These are phyloP conservation scores for Pythium sukuiense DNA, from an alignment of 352 stramenopile species.

Conservation along the genomic window DNA sequence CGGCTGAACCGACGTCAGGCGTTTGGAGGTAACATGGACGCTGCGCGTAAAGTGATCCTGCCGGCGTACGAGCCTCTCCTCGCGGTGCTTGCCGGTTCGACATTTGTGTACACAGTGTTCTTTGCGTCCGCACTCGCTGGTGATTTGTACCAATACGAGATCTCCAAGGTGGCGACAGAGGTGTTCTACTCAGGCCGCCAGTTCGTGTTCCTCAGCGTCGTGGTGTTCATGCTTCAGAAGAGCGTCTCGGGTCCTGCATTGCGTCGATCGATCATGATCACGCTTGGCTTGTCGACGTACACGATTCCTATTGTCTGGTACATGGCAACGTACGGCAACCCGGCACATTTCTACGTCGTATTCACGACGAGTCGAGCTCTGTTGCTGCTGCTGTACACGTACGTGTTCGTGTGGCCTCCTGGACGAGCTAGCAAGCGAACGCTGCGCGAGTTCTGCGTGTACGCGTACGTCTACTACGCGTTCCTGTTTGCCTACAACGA, in stretches of 20 bases:
- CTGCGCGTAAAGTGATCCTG: conserved; percentile 38
- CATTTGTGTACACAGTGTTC: conserved; percentile 29
- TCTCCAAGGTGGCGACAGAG: conserved; percentile 25
- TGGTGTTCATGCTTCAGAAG: conserved; percentile 42
- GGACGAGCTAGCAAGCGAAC: conserved; percentile 22
- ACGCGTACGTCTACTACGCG: conserved; percentile 30
- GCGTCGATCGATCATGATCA: conserved; percentile 26
- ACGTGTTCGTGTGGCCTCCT: conserved; percentile 19
- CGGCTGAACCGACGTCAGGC: conserved; percentile 31
- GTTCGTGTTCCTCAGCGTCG: conserved; percentile 39
- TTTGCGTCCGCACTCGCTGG: conserved; percentile 18
- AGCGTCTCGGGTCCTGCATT: conserved; percentile 33
- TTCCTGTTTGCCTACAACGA: conserved; percentile 33
- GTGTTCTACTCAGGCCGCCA: conserved; percentile 38
- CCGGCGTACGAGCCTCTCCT: conserved; percentile 45
- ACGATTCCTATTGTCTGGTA: conserved; percentile 33
- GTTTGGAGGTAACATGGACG: conserved; percentile 32
- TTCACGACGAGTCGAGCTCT: conserved; percentile 13
- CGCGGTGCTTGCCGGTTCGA: conserved; percentile 31
- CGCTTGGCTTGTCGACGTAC: conserved; percentile 27
- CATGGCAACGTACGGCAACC: background rate
- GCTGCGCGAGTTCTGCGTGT: conserved; percentile 30
- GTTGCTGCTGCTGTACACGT: conserved; percentile 30
- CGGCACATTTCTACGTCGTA: conserved; percentile 16
- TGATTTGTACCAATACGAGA: conserved; percentile 11